phyloP scores from a whole-genome alignment of 2,329 filamentous ascomycete species.

The Talaromyces pinophilus region DNA sequence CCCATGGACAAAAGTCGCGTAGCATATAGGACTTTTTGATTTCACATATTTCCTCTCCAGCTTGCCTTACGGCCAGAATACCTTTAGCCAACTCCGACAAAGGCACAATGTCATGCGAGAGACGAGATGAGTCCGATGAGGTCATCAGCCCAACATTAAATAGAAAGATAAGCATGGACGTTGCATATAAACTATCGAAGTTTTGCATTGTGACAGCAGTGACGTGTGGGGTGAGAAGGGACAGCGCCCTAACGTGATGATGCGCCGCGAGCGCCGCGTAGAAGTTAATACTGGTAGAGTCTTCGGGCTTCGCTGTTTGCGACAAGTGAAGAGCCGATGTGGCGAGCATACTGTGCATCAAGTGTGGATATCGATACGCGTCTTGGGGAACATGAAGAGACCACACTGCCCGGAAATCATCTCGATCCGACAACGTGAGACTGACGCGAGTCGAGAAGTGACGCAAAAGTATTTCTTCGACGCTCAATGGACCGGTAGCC shows the following conservation, averaged over 20 bases:
- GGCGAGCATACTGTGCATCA: slow-evolving; percentile 22
- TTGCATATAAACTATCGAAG: slow-evolving; percentile 21
- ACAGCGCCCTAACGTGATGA: slow-evolving; percentile 14
- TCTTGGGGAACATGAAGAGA: slow-evolving; percentile 2
- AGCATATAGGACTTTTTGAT: slow-evolving; percentile 13
- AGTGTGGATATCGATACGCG: slow-evolving; percentile 9
- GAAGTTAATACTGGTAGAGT: neutral
- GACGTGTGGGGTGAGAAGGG: slow-evolving; percentile 16
- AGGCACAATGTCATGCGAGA: slow-evolving; percentile 9
- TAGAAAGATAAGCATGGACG: slow-evolving; percentile 18
- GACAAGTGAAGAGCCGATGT: slow-evolving; percentile 18
- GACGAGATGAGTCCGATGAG: slow-evolving; percentile 2
- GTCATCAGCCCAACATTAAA: slow-evolving; percentile 12
- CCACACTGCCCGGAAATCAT: slow-evolving; percentile 17
- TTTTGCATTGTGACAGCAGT: slow-evolving; percentile 5
- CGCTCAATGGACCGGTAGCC: neutral
- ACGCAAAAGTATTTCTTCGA: slow-evolving; percentile 12
- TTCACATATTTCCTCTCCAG: neutral
- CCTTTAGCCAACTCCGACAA: slow-evolving; percentile 18
- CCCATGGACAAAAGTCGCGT: slow-evolving; percentile 15
- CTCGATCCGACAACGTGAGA: slow-evolving; percentile 14
- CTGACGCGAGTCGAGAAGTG: slow-evolving; percentile 18
- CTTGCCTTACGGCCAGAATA: slow-evolving; percentile 10
- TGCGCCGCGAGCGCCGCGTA: slow-evolving; percentile 8
- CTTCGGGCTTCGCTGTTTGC: slow-evolving; percentile 3